phyloP scores from a whole-genome alignment of 306 rosid species.

The Pyrus communis region DNA sequence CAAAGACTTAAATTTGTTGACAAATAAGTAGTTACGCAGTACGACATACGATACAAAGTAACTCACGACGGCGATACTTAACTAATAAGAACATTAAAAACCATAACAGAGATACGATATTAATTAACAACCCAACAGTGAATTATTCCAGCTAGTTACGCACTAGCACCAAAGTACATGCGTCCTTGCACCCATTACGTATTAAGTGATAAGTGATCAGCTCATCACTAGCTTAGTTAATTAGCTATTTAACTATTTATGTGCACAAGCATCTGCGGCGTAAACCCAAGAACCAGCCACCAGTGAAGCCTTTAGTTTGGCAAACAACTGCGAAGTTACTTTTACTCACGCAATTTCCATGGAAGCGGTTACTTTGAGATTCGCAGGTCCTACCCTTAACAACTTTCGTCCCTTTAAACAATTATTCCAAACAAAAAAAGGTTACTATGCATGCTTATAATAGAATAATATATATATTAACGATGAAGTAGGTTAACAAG shows the following conservation, averaged over 20 bases:
- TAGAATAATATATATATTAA: too few relatives aligned
- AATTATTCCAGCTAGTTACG: not conserved
- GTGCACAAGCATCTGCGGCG: slow-evolving; percentile 52
- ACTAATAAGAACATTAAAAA: not conserved
- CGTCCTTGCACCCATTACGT: not conserved
- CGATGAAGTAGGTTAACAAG: not conserved
- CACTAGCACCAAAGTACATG: too few relatives aligned
- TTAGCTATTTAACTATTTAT: slow-evolving; percentile 11
- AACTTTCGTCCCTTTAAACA: not conserved
- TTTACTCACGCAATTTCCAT: slow-evolving; percentile 31
- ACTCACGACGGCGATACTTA: not conserved
- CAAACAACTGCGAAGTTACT: slow-evolving; percentile 39
- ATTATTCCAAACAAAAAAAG: too few relatives aligned
- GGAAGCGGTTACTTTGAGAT: slow-evolving; percentile 38
- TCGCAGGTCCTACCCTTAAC: slow-evolving; percentile 51
- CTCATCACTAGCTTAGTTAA: too few relatives aligned
- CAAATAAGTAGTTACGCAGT: too few relatives aligned
- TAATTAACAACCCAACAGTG: not conserved
- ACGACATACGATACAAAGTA: too few relatives aligned
- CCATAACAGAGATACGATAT: not conserved
- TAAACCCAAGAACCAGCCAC: slow-evolving; percentile 49
- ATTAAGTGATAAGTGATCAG: not conserved
- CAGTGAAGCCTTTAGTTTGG: slow-evolving; percentile 32
- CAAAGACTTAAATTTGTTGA: too few relatives aligned
- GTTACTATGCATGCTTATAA: too few relatives aligned